phyloP scores from a whole-genome alignment of 768 basidiomycete species.

The Tulasnella sp. region DNA sequence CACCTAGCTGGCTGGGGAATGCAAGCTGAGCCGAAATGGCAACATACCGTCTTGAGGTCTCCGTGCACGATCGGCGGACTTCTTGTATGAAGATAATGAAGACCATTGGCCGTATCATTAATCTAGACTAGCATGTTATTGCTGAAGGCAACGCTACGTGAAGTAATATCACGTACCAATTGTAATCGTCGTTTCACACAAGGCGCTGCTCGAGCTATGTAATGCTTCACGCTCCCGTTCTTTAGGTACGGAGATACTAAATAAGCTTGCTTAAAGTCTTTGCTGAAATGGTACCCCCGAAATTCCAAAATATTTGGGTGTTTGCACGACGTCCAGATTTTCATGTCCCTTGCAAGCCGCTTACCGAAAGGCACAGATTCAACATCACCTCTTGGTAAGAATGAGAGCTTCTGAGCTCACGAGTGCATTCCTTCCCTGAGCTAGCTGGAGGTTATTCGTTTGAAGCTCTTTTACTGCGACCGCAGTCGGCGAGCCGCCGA shows the following conservation, averaged over 20 bases:
- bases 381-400: background rate
- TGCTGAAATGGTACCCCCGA: background rate
- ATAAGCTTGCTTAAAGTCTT: background rate
- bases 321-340: background rate
- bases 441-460: background rate
- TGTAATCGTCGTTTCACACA: background rate
- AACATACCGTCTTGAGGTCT: background rate
- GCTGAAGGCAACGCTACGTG: background rate
- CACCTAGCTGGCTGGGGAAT: background rate
- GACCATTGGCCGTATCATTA: background rate
- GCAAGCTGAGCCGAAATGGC: background rate
- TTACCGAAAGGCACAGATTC: background rate
- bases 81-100: slow-evolving; percentile 11
- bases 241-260: background rate
- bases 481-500: background rate
- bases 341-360: background rate
- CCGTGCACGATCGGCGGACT: slow-evolving; percentile 1
- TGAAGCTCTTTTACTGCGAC: background rate
- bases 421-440: background rate
- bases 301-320: background rate
- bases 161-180: background rate
- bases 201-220: background rate
- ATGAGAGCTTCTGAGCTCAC: background rate
- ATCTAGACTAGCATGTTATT: background rate
- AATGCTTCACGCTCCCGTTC: background rate